Conservation (phyloP, 345 rosid species). For the Ceriops decandra region DNA sequence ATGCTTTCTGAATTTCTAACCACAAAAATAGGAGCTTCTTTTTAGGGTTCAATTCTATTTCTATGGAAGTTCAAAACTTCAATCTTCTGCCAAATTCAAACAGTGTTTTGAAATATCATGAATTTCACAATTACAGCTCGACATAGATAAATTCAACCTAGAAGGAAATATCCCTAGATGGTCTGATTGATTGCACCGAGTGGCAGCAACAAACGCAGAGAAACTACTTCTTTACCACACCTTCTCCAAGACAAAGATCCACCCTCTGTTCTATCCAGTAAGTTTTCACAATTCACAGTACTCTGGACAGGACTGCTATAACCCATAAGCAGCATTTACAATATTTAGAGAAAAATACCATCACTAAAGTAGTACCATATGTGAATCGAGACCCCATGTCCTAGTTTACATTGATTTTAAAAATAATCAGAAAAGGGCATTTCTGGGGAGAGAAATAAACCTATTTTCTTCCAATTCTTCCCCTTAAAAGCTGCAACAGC, state of each 20-base stretch:
- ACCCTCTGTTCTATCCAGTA: neutral
- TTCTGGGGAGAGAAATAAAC: constrained; percentile 30
- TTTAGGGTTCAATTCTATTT: neutral
- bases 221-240: neutral
- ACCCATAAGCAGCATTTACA: neutral
- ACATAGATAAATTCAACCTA: too few relatives aligned
- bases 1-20: constrained; percentile 1
- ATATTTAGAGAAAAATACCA: neutral
- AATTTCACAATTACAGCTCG: neutral
- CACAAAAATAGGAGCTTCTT: neutral
- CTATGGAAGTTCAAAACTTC: neutral
- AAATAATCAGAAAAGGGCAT: constrained; percentile 7
- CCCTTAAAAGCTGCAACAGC: constrained; percentile 73
- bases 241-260: neutral
- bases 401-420: neutral
- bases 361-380: neutral
- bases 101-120: neutral
- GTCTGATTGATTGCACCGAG: too few relatives aligned
- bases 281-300: too few relatives aligned
- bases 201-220: neutral
- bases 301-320: neutral
- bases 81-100: neutral
- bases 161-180: too few relatives aligned
- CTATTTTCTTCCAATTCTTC: constrained; percentile 91
- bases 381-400: neutral